These are phyloP conservation scores for Penicillium sp. DNA, from an alignment of 2,329 filamentous ascomycete species.

Conservation along the genomic window DNA sequence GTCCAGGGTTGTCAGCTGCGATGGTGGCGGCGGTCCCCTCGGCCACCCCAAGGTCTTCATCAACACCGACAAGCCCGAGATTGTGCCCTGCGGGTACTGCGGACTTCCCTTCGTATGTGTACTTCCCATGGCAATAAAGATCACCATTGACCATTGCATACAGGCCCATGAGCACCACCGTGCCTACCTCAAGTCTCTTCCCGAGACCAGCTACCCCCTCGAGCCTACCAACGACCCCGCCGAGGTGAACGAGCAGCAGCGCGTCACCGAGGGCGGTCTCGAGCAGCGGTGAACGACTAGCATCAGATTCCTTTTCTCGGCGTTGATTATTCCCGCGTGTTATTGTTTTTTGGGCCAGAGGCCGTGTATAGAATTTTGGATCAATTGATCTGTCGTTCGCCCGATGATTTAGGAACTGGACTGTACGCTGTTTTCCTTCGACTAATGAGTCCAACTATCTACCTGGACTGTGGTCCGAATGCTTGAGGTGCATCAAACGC, in stretches of 20 bases:
- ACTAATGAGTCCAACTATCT: neutral
- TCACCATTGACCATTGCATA: neutral
- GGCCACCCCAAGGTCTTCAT: constrained; percentile 95
- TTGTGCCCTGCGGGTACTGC: constrained; percentile 85
- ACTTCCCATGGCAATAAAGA: neutral
- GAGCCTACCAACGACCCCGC: constrained; percentile 55
- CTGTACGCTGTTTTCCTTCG: neutral
- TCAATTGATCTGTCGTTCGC: constrained; percentile 27
- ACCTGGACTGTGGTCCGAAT: neutral
- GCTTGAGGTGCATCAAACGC: neutral
- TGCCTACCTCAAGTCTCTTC: constrained; percentile 74
- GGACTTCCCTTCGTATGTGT: constrained; percentile 80
- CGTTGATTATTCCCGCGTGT: constrained; percentile 32
- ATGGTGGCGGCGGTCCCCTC: constrained; percentile 82
- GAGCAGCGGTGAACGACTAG: constrained; percentile 53
- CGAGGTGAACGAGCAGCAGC: constrained; percentile 55
- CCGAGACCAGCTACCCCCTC: constrained; percentile 76
- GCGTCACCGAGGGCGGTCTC: constrained; percentile 54
- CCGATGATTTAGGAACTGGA: neutral
- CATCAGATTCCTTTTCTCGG: constrained; percentile 31
- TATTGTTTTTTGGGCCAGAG: constrained; percentile 27
- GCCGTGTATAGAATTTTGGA: constrained; percentile 36
- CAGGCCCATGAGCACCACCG: constrained; percentile 89
- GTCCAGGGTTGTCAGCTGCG: constrained; percentile 73
- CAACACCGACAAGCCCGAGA: constrained; percentile 96